These are phyloP conservation scores for Endocladia muricata DNA, from an alignment of 31 red algal species.

Conservation along the genomic window DNA sequence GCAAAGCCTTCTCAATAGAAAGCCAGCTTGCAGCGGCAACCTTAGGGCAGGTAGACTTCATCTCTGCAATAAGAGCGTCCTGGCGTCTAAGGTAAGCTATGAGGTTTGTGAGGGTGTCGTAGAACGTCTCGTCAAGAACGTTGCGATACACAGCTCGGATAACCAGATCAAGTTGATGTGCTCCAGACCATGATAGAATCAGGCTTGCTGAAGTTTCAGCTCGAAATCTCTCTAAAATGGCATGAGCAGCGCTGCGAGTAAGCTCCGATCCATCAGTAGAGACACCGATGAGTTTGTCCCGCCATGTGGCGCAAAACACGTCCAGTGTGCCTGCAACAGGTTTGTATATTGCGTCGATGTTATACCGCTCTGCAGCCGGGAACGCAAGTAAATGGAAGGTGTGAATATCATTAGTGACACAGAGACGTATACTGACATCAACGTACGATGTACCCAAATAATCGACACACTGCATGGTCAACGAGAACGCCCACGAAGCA, in stretches of 20 bases:
- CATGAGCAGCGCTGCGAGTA: neutral
- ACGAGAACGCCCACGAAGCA: constrained; percentile 9
- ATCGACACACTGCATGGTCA: neutral
- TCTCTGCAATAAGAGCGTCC: constrained; percentile 15
- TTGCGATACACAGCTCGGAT: neutral
- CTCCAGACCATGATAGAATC: constrained; percentile 18
- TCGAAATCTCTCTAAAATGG: neutral
- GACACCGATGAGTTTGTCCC: constrained; percentile 7
- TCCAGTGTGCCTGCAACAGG: constrained; percentile 1
- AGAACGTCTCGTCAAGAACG: constrained; percentile 18
- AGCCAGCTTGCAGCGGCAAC: constrained; percentile 17
- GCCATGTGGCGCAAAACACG: constrained; percentile 8
- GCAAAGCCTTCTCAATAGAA: neutral
- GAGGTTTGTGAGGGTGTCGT: constrained; percentile 4
- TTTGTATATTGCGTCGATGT: constrained; percentile 1
- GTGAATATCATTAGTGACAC: constrained; percentile 20
- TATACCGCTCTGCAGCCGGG: constrained; percentile 6
- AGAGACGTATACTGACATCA: constrained; percentile 20
- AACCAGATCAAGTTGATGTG: constrained; percentile 30
- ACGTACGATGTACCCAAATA: neutral
- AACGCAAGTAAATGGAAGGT: constrained; percentile 6
- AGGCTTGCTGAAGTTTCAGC: neutral
- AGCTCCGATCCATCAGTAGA: constrained; percentile 22
- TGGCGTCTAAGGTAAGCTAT: constrained; percentile 7
- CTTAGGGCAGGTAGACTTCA: constrained; percentile 17